Conservation (phyloP, 768 basidiomycete species). For the Panaeolus cyanescens region DNA sequence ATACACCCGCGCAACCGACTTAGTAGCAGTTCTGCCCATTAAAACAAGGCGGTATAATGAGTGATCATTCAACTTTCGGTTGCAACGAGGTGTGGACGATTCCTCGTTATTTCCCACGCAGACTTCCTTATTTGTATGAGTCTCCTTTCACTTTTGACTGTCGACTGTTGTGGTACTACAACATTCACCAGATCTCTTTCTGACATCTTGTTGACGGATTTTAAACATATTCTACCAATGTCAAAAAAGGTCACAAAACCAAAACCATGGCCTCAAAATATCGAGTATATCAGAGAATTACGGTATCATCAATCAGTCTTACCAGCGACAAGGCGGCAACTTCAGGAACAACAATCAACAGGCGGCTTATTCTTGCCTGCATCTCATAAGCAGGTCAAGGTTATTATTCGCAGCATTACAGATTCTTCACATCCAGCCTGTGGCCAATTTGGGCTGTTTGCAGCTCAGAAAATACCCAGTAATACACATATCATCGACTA, state of each 20-base stretch:
- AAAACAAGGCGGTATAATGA: conserved; percentile 18
- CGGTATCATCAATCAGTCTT: conserved; percentile 63
- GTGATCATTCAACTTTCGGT: conserved; percentile 10
- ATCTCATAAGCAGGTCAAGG: conserved; percentile 25
- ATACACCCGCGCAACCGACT: conserved; percentile 87
- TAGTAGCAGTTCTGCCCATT: conserved; percentile 74
- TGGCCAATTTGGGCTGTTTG: conserved; percentile 84
- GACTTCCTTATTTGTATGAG: conserved; percentile 16
- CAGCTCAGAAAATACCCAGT: conserved; percentile 66
- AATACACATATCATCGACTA: conserved; percentile 78
- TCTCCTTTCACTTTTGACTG: neutral
- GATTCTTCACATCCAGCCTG: conserved; percentile 67
- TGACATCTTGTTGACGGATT: neutral
- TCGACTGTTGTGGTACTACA: neutral
- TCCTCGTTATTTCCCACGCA: conserved; percentile 24
- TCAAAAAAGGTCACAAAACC: neutral
- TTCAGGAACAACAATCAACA: conserved; percentile 27
- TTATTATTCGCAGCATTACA: conserved; percentile 60
- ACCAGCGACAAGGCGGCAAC: conserved; percentile 36
- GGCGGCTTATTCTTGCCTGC: conserved; percentile 7
- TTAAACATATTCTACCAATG: neutral
- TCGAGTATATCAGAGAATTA: conserved; percentile 56
- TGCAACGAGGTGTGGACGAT: conserved; percentile 17
- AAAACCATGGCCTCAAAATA: conserved; percentile 34
- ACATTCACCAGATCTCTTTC: neutral